Evolutionary conservation across 1,284 basidiomycete genomes (phyloP), one percentile per base, ranked within the genome.

Genomic region (Microbotryum saponariae): DNA sequence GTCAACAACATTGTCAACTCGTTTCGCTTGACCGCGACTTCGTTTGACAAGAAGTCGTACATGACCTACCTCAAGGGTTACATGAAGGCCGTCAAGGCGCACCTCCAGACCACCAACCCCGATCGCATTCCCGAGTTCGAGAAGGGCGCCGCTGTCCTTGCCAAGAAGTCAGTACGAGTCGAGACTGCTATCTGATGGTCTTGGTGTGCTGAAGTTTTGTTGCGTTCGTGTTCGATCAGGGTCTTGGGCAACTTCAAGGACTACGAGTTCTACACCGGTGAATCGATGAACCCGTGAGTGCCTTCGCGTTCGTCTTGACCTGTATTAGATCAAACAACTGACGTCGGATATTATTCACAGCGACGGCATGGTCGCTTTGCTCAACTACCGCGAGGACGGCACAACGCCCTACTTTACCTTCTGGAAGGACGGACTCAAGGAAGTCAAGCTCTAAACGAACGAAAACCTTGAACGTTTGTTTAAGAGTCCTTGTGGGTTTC

Each of bases 1-100:
- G 87, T 96, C 75, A 98, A 93, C 86, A 91, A 98, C 78, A 82
- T 98, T 70, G 86, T 87, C 65, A 79, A 92, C 81, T 91, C 91
- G 55, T 93, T 94, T 85, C 87, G 92, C 73, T 87, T 99, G 66
- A 84, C 89, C 74, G 54, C 76, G 46, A 94, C 91, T 33, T 47
- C 73, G 9, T 98, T 96, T 77, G 92, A 97, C 81, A 98, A 97
- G 80, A 97, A 97, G 71, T 68, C 79, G 47, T 99, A 83, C 79
- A 79, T 92, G 53, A 77, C 81, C 50, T 87, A 94, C 78, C 84
- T 98, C 74, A 98, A 84, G 83, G 80, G 74, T 57, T 91, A 91
- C 80, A 90, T 91, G 88, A 91, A 91, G 79, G 75, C 80, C 12
- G 77, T 90, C 78, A 88, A 89, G 80, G 64, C 71, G 14, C 73